Conservation (phyloP, 2,329 filamentous ascomycete genomes). For the Pseudogymnoascus sp. region DNA sequence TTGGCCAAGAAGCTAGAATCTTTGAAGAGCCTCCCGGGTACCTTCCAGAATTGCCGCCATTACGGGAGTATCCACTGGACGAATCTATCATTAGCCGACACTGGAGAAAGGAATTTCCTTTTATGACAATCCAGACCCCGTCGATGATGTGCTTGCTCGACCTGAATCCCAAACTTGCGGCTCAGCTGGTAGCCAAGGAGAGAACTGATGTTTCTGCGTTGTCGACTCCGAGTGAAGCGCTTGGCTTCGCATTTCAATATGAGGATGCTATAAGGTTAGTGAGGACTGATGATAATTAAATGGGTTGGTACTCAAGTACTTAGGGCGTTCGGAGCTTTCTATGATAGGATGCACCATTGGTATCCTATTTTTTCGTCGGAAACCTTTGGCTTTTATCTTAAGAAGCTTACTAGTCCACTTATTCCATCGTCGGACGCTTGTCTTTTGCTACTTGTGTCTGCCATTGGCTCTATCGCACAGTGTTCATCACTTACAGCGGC, state of each 20-base stretch:
- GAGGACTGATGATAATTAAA: neutral
- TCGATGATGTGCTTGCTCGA: conserved; percentile 15
- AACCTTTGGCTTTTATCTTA: conserved; percentile 20
- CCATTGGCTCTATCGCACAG: conserved; percentile 21
- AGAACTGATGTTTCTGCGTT: conserved; percentile 12
- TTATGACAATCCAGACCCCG: conserved; percentile 16
- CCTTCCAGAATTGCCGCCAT: neutral
- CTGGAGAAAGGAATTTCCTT: conserved; percentile 16
- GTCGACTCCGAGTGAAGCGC: conserved; percentile 13
- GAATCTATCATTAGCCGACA: conserved; percentile 16
- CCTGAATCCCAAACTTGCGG: conserved; percentile 10
- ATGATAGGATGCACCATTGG: conserved; percentile 22
- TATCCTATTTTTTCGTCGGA: conserved; percentile 24
- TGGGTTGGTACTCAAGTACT: neutral
- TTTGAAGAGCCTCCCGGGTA: neutral
- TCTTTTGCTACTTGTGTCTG: conserved; percentile 25
- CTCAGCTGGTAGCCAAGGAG: conserved; percentile 13
- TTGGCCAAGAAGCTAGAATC: neutral
- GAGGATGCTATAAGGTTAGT: conserved; percentile 15
- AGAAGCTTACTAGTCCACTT: conserved; percentile 18
- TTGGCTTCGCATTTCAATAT: conserved; percentile 14
- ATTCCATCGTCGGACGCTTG: conserved; percentile 20
- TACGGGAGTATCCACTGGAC: conserved; percentile 13
- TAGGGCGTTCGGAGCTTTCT: conserved; percentile 22
- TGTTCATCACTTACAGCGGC: conserved; percentile 10